Conservation (phyloP, 148 eudicot genomes). For the Diospyros kaki region DNA sequence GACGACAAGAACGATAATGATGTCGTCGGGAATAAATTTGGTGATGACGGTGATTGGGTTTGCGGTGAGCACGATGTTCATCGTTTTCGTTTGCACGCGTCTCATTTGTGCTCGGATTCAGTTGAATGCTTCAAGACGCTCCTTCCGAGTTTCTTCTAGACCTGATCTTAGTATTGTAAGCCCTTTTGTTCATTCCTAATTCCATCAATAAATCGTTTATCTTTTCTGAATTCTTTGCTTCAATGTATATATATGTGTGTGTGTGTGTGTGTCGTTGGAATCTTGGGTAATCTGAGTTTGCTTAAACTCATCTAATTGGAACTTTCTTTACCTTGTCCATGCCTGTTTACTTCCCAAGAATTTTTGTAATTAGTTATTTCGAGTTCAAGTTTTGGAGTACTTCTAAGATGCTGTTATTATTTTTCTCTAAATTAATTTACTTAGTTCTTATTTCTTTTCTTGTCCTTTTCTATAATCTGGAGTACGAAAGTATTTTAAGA, state of each 20-base stretch:
- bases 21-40: constrained; percentile 61
- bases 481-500: neutral
- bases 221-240: neutral
- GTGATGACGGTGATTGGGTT: constrained; percentile 44
- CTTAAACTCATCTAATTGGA: neutral
- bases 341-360: neutral
- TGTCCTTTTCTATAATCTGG: neutral
- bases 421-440: neutral
- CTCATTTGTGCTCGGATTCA: constrained; percentile 91
- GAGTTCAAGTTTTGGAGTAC: neutral
- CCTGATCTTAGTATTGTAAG: constrained; percentile 68
- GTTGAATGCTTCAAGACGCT: constrained; percentile 50
- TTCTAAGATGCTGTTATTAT: neutral
- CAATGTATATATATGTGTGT: neutral
- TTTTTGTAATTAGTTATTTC: neutral
- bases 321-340: neutral
- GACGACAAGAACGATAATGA: constrained; percentile 19
- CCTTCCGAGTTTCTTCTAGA: constrained; percentile 47
- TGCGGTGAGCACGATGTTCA: constrained; percentile 49
- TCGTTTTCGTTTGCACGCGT: constrained; percentile 86
- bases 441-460: neutral
- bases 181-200: constrained; percentile 6
- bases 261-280: neutral
- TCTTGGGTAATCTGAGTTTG: neutral
- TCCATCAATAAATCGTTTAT: neutral